These are phyloP conservation scores for Colletotrichum chrysophilum DNA, from an alignment of 2,329 filamentous ascomycete species.

Conservation along the genomic window DNA sequence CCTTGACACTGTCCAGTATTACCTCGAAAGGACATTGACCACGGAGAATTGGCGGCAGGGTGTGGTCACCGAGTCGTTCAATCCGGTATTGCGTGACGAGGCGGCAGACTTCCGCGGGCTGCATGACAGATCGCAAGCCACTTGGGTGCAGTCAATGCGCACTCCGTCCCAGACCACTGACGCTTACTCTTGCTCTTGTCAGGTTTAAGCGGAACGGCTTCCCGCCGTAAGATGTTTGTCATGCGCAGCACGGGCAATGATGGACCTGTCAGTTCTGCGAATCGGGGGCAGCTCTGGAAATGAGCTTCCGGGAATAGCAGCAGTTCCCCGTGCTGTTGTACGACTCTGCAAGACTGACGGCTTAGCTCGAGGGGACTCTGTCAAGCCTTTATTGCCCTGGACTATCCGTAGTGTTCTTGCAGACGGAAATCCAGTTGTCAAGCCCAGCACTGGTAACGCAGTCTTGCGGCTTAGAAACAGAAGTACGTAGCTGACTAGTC, in stretches of 20 bases:
- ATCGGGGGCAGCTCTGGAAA: neutral
- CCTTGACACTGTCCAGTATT: neutral
- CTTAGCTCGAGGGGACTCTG: neutral
- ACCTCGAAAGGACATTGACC: neutral
- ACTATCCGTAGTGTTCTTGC: neutral
- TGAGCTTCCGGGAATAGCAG: neutral
- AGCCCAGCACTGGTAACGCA: neutral
- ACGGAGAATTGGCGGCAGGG: neutral
- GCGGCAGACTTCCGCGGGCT: constrained; percentile 1
- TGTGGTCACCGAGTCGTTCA: neutral
- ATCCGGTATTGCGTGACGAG: neutral
- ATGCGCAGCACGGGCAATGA: neutral
- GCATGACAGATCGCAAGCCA: neutral
- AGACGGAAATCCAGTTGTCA: neutral
- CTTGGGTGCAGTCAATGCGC: neutral
- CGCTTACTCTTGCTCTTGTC: neutral
- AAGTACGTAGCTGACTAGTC: neutral
- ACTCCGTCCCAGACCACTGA: neutral
- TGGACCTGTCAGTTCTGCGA: neutral
- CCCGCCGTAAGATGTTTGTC: neutral
- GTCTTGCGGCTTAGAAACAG: neutral
- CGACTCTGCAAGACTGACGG: neutral
- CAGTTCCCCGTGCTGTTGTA: neutral
- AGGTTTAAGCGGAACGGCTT: neutral
- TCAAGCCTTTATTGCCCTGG: neutral